Percentiles rank a stretch among this genome's conserved stretches.
phyloP scores from a whole-genome alignment of 805 yeast genomes.

The Kodamaea fukazawae region DNA sequence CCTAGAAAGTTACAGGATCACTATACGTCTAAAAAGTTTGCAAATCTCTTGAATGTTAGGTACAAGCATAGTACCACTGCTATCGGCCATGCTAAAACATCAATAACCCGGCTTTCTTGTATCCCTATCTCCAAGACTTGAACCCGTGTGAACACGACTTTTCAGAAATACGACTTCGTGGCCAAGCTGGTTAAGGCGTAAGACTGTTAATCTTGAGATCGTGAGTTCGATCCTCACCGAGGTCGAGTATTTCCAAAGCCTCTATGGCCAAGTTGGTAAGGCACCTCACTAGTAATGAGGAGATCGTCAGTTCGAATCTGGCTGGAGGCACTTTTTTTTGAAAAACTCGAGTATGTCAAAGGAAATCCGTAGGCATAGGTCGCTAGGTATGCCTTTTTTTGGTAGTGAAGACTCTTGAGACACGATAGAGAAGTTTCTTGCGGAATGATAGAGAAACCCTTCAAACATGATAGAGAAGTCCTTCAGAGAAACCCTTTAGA shows the following conservation, averaged over 20 bases:
- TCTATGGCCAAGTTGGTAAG: slow-evolving; percentile 2
- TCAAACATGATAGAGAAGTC: not conserved
- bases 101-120: too few relatives aligned
- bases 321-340: not conserved
- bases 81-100: too few relatives aligned
- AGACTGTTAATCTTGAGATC: not conserved
- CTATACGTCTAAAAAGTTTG: too few relatives aligned
- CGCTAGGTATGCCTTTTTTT: not conserved
- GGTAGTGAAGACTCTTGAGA: not conserved
- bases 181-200: slow-evolving; percentile 3
- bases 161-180: not conserved
- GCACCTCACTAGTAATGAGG: not conserved
- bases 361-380: too few relatives aligned
- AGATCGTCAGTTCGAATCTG: not conserved
- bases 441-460: not conserved
- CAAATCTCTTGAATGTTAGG: too few relatives aligned
- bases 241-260: not conserved
- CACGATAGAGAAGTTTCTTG: not conserved
- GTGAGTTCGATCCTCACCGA: not conserved
- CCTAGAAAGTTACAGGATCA: too few relatives aligned
- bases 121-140: too few relatives aligned
- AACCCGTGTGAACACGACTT: too few relatives aligned
- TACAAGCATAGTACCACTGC: too few relatives aligned
- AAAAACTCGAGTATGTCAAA: too few relatives aligned
- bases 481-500: too few relatives aligned